These are phyloP conservation scores for Kwoniella mangroviensis DNA, from an alignment of 768 basidiomycete species.

Conservation along the genomic window DNA sequence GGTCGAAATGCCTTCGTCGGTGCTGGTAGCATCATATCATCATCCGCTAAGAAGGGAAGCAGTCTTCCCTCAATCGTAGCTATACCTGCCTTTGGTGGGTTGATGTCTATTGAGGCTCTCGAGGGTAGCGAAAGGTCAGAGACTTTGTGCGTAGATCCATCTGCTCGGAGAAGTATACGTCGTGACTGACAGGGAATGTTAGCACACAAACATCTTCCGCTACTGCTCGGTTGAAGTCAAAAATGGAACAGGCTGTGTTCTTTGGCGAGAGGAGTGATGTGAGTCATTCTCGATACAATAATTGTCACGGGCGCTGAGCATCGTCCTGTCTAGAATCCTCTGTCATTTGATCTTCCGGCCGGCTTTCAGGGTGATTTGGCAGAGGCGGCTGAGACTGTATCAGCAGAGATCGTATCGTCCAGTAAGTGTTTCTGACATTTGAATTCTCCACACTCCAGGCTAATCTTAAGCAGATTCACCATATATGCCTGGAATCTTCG, in stretches of 20 bases:
- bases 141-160: background rate
- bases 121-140: constrained; percentile 6
- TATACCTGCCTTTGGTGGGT: constrained; percentile 33
- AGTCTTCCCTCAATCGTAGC: constrained; percentile 31
- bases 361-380: constrained; percentile 56
- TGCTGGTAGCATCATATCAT: constrained; percentile 25
- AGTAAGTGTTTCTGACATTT: constrained; percentile 61
- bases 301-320: background rate
- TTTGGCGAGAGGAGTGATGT: constrained; percentile 56
- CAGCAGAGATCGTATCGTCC: constrained; percentile 65
- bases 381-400: constrained; percentile 55
- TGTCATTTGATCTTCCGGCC: constrained; percentile 56
- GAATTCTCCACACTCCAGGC: background rate
- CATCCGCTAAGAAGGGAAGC: constrained; percentile 16
- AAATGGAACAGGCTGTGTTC: constrained; percentile 60
- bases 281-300: background rate
- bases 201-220: constrained; percentile 32
- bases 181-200: background rate
- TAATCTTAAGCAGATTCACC: constrained; percentile 61
- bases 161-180: background rate
- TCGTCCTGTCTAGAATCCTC: constrained; percentile 53
- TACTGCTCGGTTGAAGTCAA: constrained; percentile 55
- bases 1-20: constrained; percentile 58
- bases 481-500: constrained; percentile 76
- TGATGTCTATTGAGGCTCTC: constrained; percentile 37